phyloP scores from a whole-genome alignment of 83 land plant genomes.

The Isoetes engelmannii region DNA sequence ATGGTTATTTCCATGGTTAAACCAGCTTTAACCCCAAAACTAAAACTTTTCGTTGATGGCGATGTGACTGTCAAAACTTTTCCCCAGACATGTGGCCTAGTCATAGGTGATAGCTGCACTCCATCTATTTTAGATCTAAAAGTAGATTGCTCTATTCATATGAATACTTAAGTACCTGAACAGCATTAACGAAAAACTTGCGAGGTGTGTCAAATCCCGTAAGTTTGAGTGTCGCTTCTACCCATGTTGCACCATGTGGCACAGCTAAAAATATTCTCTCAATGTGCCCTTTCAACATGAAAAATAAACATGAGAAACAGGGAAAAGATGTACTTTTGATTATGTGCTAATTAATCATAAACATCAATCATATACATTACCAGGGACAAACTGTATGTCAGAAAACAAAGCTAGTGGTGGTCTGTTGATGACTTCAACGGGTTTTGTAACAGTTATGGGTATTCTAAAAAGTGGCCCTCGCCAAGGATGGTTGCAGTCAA shows the following conservation, averaged over 20 bases:
- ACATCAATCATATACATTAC: conserved; percentile 25
- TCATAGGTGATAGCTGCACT: conserved; percentile 58
- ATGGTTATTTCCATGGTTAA: conserved; percentile 77
- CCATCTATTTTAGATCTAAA: background rate
- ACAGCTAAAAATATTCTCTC: conserved; percentile 82
- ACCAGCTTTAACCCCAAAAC: conserved; percentile 67
- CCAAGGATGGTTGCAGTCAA: conserved; percentile 82
- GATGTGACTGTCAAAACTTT: conserved; percentile 59
- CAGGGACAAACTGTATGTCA: conserved; percentile 59
- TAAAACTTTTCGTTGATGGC: conserved; percentile 62
- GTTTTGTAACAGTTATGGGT: conserved; percentile 75
- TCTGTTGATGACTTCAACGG: conserved; percentile 28
- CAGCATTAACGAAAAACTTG: conserved; percentile 64
- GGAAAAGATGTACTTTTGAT: no score
- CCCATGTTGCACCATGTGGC: conserved; percentile 90
- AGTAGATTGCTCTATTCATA: background rate
- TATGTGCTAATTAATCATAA: no score
- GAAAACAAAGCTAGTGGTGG: conserved; percentile 53
- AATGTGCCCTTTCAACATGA: conserved; percentile 52
- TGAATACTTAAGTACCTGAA: conserved; percentile 50
- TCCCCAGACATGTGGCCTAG: conserved; percentile 76
- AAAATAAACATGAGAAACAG: background rate
- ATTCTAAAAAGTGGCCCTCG: conserved; percentile 91
- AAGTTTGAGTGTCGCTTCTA: conserved; percentile 63
- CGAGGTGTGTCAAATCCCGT: conserved; percentile 82